These are phyloP conservation scores for Pholiota molesta DNA, from an alignment of 768 basidiomycete species.

Conservation along the genomic window DNA sequence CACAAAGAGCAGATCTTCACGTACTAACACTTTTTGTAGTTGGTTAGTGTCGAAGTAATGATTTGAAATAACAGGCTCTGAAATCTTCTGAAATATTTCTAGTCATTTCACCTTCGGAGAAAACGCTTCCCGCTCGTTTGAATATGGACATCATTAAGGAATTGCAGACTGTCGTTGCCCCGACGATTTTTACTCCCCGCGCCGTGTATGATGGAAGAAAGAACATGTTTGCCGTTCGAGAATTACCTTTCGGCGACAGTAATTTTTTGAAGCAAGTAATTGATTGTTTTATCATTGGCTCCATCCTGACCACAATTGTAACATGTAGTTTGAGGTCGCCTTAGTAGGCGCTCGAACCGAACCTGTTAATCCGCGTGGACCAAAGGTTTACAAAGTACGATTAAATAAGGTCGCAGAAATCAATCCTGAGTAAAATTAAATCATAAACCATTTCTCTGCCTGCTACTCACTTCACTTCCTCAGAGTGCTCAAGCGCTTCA, in stretches of 20 bases:
- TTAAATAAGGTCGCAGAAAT: conserved; percentile 57
- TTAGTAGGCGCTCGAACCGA: conserved; percentile 40
- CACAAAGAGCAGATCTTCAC: conserved; percentile 6
- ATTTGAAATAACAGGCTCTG: not conserved
- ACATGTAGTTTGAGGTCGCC: conserved; percentile 60
- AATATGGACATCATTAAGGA: conserved; percentile 72
- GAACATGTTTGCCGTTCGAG: conserved; percentile 66
- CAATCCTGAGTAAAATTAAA: conserved; percentile 33
- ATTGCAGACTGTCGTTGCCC: conserved; percentile 60
- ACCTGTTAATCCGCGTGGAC: conserved; percentile 41
- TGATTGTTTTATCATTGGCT: not conserved
- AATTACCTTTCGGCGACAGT: conserved; percentile 59
- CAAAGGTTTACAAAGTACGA: conserved; percentile 70
- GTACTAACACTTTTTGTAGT: conserved; percentile 32
- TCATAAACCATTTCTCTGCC: not conserved
- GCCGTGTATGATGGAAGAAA: conserved; percentile 82
- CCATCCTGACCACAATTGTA: conserved; percentile 5
- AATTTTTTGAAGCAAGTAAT: conserved; percentile 54
- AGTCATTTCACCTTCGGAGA: conserved; percentile 74
- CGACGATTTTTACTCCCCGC: conserved; percentile 70
- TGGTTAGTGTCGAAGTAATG: conserved; percentile 36
- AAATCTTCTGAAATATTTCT: not conserved
- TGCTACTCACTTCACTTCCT: not conserved
- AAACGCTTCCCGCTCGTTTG: conserved; percentile 62
- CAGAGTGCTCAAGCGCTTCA: conserved; percentile 68